Evolutionary conservation across 2,329 filamentous ascomycete genomes (phyloP), one percentile per base, ranked within the genome.

Genomic region (Cladosporium oxysporum): DNA sequence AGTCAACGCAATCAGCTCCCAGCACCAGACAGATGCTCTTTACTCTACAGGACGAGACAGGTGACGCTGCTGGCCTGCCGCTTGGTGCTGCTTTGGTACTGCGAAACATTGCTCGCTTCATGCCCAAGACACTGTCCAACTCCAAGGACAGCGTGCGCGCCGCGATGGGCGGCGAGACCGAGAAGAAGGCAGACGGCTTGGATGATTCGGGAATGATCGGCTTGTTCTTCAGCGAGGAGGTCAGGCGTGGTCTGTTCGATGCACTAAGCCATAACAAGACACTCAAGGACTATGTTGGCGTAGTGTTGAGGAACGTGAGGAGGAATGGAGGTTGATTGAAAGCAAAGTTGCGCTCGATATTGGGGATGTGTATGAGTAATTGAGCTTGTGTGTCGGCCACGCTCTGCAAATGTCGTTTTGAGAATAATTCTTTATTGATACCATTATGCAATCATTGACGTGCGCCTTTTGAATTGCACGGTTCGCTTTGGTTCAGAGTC

Each of bases 21-120:
- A 52, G 50, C n/a, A 55, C 33, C 35, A 63, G 50, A 2, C 50
- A 63, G 18, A 31, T 57, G 21, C n/a, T 63, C 69, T 81, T 82
- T 60, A 83, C 83, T n/a, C 76, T 79, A 0, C 77, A 78, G 16
- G 83, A 85, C 68, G 83, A 85, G 69, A 74, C 76, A 5, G 75
- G 74, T 31, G 82, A 92, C 73, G 89, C 91, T 2, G 90, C 89
- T 0, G 91, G 91, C 5, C 88, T 94, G 41, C 90, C 91, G n/a
- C 83, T 94, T 7, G 91, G 90, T 64, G 90, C 90, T 2, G 88
- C 90, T 16, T 82, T 94, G 31, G 90, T 95, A 41, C 83, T 95
- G 55, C 86, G 91, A 33, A 95, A 95, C 75, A 87, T 95, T 67
- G 91, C 91, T 14, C 78, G 81, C 28, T 84, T 82, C 55, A 73